A percentile compares a stretch with the other conserved stretches of the same genome.
phyloP scores from a whole-genome alignment of 495 filamentous ascomycete species.

The Penicillium arizonense region DNA sequence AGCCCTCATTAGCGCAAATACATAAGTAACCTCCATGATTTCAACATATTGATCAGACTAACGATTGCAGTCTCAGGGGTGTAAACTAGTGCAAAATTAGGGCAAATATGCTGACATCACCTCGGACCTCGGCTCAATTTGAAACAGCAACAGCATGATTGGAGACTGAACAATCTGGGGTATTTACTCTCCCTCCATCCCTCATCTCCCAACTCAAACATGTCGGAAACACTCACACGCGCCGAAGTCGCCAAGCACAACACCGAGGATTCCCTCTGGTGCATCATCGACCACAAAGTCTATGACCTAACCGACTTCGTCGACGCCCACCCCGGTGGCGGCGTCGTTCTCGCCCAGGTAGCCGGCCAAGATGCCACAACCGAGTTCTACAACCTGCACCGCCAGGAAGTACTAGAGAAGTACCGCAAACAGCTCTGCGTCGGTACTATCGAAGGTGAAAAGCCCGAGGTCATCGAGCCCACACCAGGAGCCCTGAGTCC shows the following conservation, averaged over 20 bases:
- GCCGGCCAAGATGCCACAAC: constrained; percentile 58
- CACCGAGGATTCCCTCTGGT: constrained; percentile 54
- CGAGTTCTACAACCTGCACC: constrained; percentile 58
- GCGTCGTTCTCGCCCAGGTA: constrained; percentile 50
- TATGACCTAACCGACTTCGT: constrained; percentile 59
- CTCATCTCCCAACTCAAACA: constrained; percentile 9
- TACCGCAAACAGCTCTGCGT: constrained; percentile 69
- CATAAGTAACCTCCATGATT: too few relatives aligned
- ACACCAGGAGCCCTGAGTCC: constrained; percentile 66
- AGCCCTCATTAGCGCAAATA: too few relatives aligned
- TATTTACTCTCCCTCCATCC: constrained; percentile 4
- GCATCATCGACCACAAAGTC: constrained; percentile 58
- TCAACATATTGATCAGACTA: too few relatives aligned
- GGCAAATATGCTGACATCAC: constrained; percentile 2
- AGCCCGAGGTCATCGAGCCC: constrained; percentile 70
- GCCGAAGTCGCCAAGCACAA: constrained; percentile 54
- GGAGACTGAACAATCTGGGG: constrained; percentile 5
- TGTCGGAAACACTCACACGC: constrained; percentile 37
- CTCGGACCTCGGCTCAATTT: constrained; percentile 11
- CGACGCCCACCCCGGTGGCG: constrained; percentile 60
- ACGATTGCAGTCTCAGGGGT: neutral
- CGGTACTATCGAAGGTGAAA: constrained; percentile 72
- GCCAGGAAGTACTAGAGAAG: constrained; percentile 66
- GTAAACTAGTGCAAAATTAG: too few relatives aligned
- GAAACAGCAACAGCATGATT: constrained; percentile 6